Conservation (phyloP, 192 early-diverging fungal genomes). For the Gamsiella multidivaricata region DNA sequence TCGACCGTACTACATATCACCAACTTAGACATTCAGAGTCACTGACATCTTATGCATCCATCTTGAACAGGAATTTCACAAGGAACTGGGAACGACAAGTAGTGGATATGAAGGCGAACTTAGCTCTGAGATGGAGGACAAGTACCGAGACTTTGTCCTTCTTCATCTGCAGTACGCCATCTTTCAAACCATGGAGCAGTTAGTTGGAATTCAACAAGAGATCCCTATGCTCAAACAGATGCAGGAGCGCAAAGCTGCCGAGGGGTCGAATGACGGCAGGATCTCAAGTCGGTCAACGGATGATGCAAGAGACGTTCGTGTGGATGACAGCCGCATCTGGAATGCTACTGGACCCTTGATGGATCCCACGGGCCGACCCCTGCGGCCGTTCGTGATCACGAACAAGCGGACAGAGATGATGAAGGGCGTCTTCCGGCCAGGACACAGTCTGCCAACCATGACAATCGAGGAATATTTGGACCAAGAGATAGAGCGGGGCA, state of each 20-base stretch:
- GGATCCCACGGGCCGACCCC: conserved; percentile 63
- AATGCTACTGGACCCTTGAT: conserved; percentile 64
- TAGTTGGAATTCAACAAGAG: conserved; percentile 81
- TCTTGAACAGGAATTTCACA: conserved; percentile 34
- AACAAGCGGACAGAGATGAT: conserved; percentile 77
- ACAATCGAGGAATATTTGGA: conserved; percentile 94
- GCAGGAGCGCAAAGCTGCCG: conserved; percentile 62
- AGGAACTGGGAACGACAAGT: conserved; percentile 38
- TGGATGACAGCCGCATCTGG: conserved; percentile 20
- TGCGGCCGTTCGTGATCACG: conserved; percentile 92
- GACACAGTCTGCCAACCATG: conserved; percentile 95
- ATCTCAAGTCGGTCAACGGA: conserved; percentile 10
- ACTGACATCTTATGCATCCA: too few relatives aligned
- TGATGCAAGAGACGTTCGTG: conserved; percentile 39
- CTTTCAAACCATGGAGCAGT: conserved; percentile 75
- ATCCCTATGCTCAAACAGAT: conserved; percentile 81
- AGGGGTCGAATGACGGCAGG: conserved; percentile 31
- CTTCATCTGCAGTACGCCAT: conserved; percentile 80
- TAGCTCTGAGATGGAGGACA: conserved; percentile 71
- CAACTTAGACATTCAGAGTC: too few relatives aligned
- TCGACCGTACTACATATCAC: too few relatives aligned
- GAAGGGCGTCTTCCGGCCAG: conserved; percentile 86
- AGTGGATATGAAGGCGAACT: conserved; percentile 37
- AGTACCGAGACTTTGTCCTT: conserved; percentile 78
- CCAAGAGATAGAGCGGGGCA: conserved; percentile 86